phyloP scores from a whole-genome alignment of 2,329 filamentous ascomycete genomes.

The Phialophora tarda region DNA sequence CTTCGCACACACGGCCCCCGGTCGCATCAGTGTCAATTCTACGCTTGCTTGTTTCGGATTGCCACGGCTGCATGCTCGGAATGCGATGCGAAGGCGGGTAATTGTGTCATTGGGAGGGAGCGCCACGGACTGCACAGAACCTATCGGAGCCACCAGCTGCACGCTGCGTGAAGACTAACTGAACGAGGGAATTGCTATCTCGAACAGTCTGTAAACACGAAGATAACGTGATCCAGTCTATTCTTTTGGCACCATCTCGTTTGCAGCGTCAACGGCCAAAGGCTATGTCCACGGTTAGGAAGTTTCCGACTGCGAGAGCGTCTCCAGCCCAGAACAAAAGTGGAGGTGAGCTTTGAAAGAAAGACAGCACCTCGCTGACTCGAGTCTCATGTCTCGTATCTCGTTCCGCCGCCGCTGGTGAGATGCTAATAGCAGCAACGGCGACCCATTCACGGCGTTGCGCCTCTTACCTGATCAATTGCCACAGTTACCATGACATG shows the following conservation, averaged over 20 bases:
- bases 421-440: conserved; percentile 9
- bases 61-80: conserved; percentile 14
- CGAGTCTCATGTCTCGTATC: not conserved
- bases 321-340: not conserved
- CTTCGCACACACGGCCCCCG: not conserved
- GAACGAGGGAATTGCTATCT: conserved; percentile 14
- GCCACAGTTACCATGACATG: conserved; percentile 6
- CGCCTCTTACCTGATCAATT: conserved; percentile 11
- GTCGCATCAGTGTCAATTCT: not conserved
- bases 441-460: not conserved
- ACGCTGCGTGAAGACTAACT: conserved; percentile 10
- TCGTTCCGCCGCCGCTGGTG: not conserved
- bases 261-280: not conserved
- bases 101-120: conserved; percentile 22
- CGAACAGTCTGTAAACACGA: not conserved
- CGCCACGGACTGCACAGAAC: conserved; percentile 14
- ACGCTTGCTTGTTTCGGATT: conserved; percentile 18
- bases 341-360: not conserved
- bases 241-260: not conserved
- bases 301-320: not conserved
- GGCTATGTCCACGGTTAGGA: not conserved
- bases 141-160: conserved; percentile 12
- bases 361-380: not conserved
- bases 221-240: conserved; percentile 5
- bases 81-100: conserved; percentile 10